These are phyloP conservation scores for Mycena rosella DNA, from an alignment of 768 basidiomycete genomes.

Conservation along the genomic window DNA sequence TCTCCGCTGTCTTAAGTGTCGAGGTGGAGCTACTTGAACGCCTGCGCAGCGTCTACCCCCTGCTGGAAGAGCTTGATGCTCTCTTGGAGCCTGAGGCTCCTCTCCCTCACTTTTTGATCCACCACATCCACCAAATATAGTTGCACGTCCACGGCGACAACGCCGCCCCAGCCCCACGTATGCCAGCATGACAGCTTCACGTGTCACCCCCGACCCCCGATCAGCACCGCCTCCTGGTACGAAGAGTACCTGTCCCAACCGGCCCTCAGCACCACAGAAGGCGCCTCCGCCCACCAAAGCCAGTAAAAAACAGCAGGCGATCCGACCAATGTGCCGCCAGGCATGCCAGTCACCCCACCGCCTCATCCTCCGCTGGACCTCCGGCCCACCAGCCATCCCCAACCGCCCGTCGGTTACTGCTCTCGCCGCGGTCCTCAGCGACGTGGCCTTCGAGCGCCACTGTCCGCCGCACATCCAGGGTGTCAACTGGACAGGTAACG, in stretches of 20 bases:
- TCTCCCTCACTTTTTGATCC: not conserved
- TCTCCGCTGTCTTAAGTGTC: no score
- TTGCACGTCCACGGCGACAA: not conserved
- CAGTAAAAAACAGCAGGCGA: not conserved
- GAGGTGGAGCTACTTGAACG: not conserved
- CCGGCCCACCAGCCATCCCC: not conserved
- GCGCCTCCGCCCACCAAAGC: not conserved
- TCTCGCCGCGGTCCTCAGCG: not conserved
- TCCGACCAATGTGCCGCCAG: not conserved
- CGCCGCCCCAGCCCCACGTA: not conserved
- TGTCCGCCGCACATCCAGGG: not conserved
- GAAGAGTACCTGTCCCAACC: not conserved
- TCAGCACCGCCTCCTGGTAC: not conserved
- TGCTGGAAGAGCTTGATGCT: not conserved
- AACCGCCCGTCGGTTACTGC: not conserved
- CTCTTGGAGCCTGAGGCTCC: not conserved
- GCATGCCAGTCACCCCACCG: not conserved
- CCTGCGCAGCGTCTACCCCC: not conserved
- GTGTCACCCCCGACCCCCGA: not conserved
- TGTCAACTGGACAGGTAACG: not conserved
- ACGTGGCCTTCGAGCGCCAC: not conserved
- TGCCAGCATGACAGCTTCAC: not conserved
- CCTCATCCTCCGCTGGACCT: not conserved
- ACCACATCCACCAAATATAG: not conserved
- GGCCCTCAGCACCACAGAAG: not conserved